Conservation (phyloP, 2,329 filamentous ascomycete genomes). For the Davidsoniella eucalypti region DNA sequence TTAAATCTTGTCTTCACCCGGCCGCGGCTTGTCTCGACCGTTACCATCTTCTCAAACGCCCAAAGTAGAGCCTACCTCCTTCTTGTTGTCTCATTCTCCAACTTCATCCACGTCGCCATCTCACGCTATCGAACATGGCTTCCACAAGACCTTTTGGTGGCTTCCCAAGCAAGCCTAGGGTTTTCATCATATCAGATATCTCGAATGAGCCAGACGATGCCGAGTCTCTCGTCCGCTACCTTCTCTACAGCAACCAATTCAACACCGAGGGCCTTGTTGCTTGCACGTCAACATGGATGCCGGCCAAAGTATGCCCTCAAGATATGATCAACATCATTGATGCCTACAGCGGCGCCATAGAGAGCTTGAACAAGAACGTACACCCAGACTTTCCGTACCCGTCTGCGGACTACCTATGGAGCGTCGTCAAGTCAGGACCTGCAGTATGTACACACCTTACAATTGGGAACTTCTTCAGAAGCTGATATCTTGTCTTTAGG, state of each 20-base stretch:
- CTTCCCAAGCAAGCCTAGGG: slow-evolving; percentile 18
- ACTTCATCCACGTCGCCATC: not conserved
- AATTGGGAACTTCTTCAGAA: no score
- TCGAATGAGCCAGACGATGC: slow-evolving; percentile 30
- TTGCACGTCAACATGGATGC: slow-evolving; percentile 30
- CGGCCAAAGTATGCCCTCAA: slow-evolving; percentile 23
- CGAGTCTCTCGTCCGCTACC: slow-evolving; percentile 27
- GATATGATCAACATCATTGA: slow-evolving; percentile 28
- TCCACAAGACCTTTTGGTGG: not conserved
- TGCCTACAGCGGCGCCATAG: slow-evolving; percentile 26
- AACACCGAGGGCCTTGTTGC: slow-evolving; percentile 29
- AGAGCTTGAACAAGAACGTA: slow-evolving; percentile 32
- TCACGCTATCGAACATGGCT: not conserved
- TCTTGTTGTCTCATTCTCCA: not conserved
- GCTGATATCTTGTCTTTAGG: slow-evolving; percentile 13
- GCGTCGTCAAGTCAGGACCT: slow-evolving; percentile 24
- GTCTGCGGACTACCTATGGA: slow-evolving; percentile 20
- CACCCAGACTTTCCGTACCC: slow-evolving; percentile 28
- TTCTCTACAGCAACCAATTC: slow-evolving; percentile 31
- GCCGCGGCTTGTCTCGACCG: no score
- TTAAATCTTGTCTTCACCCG: no score
- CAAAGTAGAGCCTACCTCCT: no score
- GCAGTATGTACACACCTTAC: slow-evolving; percentile 14
- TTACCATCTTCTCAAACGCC: no score
- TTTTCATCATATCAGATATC: slow-evolving; percentile 28